Evolutionary conservation across 129 eudicot species (phyloP).

Genomic region (Mikania micrantha): DNA sequence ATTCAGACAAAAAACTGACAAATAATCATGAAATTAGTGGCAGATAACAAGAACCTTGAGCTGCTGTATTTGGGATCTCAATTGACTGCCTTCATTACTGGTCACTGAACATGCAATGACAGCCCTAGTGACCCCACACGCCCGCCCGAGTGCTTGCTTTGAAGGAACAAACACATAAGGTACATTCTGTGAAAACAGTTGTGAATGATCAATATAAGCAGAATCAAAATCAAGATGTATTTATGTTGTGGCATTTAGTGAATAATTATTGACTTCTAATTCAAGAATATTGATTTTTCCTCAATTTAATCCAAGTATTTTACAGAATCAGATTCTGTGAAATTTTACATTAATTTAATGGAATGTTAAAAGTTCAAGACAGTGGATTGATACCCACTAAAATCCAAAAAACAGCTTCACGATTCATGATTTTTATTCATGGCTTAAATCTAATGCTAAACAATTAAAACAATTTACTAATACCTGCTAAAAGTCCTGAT

Average conservation of each 20-base stretch:
- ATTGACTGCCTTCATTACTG: constrained; percentile 79
- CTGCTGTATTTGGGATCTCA: constrained; percentile 79
- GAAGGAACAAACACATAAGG: constrained; percentile 91
- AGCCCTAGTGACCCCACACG: constrained; percentile 81
- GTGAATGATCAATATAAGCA: not conserved
- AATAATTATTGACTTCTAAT: too few species aligned
- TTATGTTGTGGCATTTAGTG: too few species aligned
- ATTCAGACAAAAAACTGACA: not conserved
- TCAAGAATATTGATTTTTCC: not conserved
- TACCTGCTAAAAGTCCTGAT: not conserved
- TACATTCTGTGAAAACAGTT: constrained; percentile 48
- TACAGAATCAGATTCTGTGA: not conserved
- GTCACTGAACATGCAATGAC: constrained; percentile 91
- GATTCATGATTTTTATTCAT: not conserved
- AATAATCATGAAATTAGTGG: not conserved
- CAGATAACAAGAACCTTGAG: constrained; percentile 43
- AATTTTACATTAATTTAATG: not conserved
- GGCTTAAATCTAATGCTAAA: not conserved
- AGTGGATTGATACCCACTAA: not conserved
- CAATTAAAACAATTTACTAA: not conserved
- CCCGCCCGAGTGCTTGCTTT: constrained; percentile 90
- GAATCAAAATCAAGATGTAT: not conserved
- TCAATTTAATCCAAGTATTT: not conserved
- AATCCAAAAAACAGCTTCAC: not conserved
- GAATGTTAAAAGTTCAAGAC: not conserved